These are phyloP conservation scores for Cercospora zeina DNA, from an alignment of 2,329 filamentous ascomycete species.

Conservation along the genomic window DNA sequence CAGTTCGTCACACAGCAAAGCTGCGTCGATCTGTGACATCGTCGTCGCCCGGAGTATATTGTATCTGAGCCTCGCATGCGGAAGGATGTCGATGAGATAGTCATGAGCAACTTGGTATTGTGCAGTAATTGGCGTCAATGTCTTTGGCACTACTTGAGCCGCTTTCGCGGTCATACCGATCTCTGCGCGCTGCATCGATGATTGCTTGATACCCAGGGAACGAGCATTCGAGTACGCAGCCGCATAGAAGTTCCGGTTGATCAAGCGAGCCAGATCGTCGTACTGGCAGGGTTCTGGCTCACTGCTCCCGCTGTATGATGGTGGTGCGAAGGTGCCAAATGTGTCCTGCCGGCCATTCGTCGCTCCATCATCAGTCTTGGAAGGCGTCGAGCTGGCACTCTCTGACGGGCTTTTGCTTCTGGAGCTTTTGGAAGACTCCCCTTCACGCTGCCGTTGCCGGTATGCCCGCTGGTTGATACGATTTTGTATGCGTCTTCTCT, in stretches of 20 bases:
- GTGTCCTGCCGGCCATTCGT: neutral
- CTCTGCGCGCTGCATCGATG: conserved; percentile 26
- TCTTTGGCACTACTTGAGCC: conserved; percentile 22
- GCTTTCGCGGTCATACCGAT: conserved; percentile 26
- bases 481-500: conserved; percentile 39
- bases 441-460: conserved; percentile 36
- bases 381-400: conserved; percentile 14
- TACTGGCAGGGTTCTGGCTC: conserved; percentile 22
- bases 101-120: conserved; percentile 38
- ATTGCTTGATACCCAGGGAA: conserved; percentile 28
- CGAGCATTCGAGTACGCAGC: conserved; percentile 34
- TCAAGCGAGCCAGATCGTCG: conserved; percentile 37
- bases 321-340: neutral
- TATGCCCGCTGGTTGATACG: conserved; percentile 39
- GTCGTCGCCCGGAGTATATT: conserved; percentile 36
- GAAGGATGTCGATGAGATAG: conserved; percentile 36
- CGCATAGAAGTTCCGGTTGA: conserved; percentile 38
- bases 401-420: conserved; percentile 24
- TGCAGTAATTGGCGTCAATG: conserved; percentile 32
- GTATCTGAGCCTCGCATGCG: conserved; percentile 34
- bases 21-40: conserved; percentile 31
- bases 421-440: conserved; percentile 32
- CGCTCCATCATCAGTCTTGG: conserved; percentile 12
- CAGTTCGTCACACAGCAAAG: conserved; percentile 29
- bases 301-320: neutral